phyloP scores from a whole-genome alignment of 768 basidiomycete species.

The Agaricus bisporus region DNA sequence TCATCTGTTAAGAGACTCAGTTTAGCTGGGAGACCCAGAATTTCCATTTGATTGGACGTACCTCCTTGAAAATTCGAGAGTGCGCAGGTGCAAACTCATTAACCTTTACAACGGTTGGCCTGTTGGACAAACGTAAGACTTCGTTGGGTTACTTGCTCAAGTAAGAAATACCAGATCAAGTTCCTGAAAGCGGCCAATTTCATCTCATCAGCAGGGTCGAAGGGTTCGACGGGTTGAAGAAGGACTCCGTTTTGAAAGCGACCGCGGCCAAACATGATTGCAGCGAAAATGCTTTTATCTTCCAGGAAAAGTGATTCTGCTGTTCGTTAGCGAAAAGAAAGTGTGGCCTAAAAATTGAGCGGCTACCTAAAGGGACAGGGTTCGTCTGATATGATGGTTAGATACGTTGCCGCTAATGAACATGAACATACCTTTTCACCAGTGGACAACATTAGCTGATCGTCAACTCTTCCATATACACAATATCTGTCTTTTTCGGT shows the following conservation, averaged over 20 bases:
- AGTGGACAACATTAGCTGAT: slow-evolving; percentile 36
- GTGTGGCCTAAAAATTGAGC: not conserved
- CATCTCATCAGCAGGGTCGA: slow-evolving; percentile 24
- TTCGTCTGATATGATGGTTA: slow-evolving; percentile 1
- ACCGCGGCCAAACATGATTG: slow-evolving; percentile 36
- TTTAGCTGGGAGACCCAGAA: not conserved
- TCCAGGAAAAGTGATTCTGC: slow-evolving; percentile 23
- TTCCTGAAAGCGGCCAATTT: slow-evolving; percentile 27
- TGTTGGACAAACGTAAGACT: slow-evolving; percentile 10
- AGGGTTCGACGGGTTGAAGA: slow-evolving; percentile 27
- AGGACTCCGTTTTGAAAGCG: slow-evolving; percentile 33
- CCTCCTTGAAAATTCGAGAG: slow-evolving; percentile 40
- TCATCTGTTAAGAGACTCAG: slow-evolving; percentile 25
- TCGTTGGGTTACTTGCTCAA: not conserved
- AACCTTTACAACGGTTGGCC: slow-evolving; percentile 33
- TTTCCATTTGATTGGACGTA: slow-evolving; percentile 7
- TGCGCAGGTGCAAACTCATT: slow-evolving; percentile 23
- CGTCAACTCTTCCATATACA: slow-evolving; percentile 35
- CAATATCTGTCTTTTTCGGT: slow-evolving; percentile 26
- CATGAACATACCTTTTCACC: slow-evolving; percentile 20
- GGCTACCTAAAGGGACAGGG: slow-evolving; percentile 5
- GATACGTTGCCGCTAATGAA: not conserved
- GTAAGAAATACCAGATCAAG: not conserved
- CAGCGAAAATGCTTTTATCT: slow-evolving; percentile 25
- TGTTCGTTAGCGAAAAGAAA: not conserved